These are phyloP conservation scores for Debaryomyces fabryi DNA, from an alignment of 1,139 yeast genomes.

Conservation along the genomic window DNA sequence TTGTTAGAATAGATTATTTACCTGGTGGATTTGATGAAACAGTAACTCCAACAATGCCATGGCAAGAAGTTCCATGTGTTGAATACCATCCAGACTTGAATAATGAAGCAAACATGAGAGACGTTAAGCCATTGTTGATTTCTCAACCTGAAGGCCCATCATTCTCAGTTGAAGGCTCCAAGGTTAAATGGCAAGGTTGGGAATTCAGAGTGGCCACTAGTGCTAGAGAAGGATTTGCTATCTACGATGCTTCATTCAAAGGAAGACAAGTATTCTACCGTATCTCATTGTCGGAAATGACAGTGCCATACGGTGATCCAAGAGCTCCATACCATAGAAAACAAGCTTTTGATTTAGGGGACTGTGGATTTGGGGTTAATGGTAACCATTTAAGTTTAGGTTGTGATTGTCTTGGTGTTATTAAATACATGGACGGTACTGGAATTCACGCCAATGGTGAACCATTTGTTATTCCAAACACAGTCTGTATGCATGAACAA, in stretches of 20 bases:
- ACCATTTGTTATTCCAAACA: conserved; percentile 66
- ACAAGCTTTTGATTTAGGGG: conserved; percentile 92
- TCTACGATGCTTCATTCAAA: conserved; percentile 76
- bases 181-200: conserved; percentile 89
- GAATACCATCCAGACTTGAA: conserved; percentile 78
- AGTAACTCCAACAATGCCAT: conserved; percentile 58
- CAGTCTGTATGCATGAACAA: conserved; percentile 89
- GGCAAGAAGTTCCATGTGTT: conserved; percentile 63
- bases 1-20: conserved; percentile 76
- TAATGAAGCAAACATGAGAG: conserved; percentile 55
- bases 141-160: conserved; percentile 89
- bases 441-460: conserved; percentile 66
- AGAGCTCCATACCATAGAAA: conserved; percentile 89
- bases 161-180: conserved; percentile 62
- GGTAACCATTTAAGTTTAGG: conserved; percentile 79
- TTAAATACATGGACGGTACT: conserved; percentile 74
- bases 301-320: conserved; percentile 91
- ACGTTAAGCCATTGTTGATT: conserved; percentile 74
- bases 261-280: conserved; percentile 84
- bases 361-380: conserved; percentile 82
- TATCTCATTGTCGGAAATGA: conserved; percentile 82
- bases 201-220: conserved; percentile 75
- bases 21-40: conserved; percentile 74
- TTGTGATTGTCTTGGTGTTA: conserved; percentile 88
- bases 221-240: conserved; percentile 82